phyloP scores from a whole-genome alignment of 2,329 filamentous ascomycete species.

The Sarocladium oryzae region DNA sequence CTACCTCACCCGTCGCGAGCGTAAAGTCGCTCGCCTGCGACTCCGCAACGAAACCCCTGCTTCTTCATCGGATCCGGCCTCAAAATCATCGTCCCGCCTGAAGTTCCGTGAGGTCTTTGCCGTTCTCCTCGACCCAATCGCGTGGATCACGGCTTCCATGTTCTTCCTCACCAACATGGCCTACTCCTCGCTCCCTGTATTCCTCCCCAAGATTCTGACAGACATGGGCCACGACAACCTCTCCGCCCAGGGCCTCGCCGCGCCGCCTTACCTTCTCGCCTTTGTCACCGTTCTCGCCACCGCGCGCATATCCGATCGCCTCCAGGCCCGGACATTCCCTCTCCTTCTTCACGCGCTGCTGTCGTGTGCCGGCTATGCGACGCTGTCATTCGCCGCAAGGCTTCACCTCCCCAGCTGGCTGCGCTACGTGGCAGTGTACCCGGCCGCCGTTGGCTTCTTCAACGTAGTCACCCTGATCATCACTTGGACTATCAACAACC shows the following conservation, averaged over 20 bases:
- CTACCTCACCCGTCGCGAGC: slow-evolving; percentile 57
- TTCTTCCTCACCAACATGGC: slow-evolving; percentile 85
- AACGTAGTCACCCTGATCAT: slow-evolving; percentile 77
- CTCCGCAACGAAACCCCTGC: slow-evolving; percentile 45
- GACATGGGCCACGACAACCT: slow-evolving; percentile 67
- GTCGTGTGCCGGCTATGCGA: slow-evolving; percentile 53
- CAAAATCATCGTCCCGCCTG: slow-evolving; percentile 30
- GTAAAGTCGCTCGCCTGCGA: slow-evolving; percentile 64
- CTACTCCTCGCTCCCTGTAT: slow-evolving; percentile 81
- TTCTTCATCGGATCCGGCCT: slow-evolving; percentile 8
- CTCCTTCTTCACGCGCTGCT: slow-evolving; percentile 63
- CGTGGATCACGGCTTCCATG: slow-evolving; percentile 71
- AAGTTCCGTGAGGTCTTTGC: slow-evolving; percentile 50
- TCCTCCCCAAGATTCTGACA: slow-evolving; percentile 72
- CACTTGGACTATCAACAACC: slow-evolving; percentile 86
- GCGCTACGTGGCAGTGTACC: slow-evolving; percentile 72
- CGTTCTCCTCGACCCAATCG: slow-evolving; percentile 27
- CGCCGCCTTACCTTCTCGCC: slow-evolving; percentile 72
- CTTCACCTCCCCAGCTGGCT: slow-evolving; percentile 37
- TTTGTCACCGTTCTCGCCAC: slow-evolving; percentile 68
- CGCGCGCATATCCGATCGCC: slow-evolving; percentile 64
- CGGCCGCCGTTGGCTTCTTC: slow-evolving; percentile 76
- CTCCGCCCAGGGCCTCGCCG: slow-evolving; percentile 68
- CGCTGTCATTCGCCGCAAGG: slow-evolving; percentile 53
- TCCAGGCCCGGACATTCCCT: slow-evolving; percentile 55